These are phyloP conservation scores for Coemansia sp. DNA, from an alignment of 192 early-diverging fungal genomes.

Conservation along the genomic window DNA sequence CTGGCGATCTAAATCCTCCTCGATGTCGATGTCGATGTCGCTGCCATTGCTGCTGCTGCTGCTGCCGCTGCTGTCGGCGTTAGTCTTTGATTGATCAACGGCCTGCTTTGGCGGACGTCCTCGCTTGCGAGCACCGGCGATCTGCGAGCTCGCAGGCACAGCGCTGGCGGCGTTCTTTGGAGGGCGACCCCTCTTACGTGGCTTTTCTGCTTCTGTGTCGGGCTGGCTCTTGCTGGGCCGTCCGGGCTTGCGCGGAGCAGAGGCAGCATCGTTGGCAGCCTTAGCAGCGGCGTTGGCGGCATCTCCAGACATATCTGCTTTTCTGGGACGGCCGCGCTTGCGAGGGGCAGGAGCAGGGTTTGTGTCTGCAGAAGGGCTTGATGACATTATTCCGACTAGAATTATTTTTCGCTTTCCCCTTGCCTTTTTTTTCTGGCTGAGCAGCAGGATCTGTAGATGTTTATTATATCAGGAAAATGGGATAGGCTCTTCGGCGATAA, in stretches of 20 bases:
- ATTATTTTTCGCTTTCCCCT: background rate
- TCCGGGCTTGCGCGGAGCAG: background rate
- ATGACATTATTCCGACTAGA: background rate
- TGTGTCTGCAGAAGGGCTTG: background rate
- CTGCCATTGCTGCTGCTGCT: too few species aligned
- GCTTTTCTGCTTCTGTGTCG: background rate
- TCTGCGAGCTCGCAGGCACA: too few species aligned
- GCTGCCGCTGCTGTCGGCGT: too few species aligned
- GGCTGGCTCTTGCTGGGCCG: background rate
- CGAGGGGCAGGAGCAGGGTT: background rate
- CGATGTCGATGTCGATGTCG: background rate
- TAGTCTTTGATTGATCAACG: background rate
- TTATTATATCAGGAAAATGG: too few species aligned
- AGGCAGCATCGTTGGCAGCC: background rate
- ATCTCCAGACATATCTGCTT: background rate
- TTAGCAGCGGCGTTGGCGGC: background rate
- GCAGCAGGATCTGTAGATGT: background rate
- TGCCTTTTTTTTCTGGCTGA: background rate
- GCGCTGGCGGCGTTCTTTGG: background rate
- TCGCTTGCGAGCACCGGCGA: background rate
- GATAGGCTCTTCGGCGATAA: too few species aligned
- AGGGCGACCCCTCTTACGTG: constrained; percentile 3
- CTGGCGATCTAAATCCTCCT: background rate
- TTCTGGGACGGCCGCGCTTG: constrained; percentile 10
- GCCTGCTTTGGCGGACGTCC: background rate